A percentile compares a stretch with the other conserved stretches of the same genome.
Conservation (phyloP, 495 filamentous ascomycete species). For the Hapsidospora chrysogenum region DNA sequence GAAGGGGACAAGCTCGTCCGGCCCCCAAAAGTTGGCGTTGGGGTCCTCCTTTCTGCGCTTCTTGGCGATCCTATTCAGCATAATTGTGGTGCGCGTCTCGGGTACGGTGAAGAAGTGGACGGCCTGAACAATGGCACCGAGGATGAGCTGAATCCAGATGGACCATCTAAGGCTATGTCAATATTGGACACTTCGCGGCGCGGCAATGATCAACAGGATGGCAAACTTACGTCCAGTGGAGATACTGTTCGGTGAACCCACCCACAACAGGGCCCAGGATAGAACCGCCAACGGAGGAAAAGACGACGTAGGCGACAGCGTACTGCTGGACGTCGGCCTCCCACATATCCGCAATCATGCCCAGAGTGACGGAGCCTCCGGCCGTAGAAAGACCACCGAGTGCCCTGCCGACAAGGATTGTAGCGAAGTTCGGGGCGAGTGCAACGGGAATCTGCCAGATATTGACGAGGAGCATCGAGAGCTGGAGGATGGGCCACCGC, state of each 20-base stretch:
- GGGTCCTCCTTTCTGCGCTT: conserved; percentile 38
- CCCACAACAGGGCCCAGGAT: conserved; percentile 66
- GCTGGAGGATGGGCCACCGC: conserved; percentile 56
- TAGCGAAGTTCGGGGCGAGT: conserved; percentile 50
- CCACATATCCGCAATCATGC: conserved; percentile 72
- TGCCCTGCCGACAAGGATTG: conserved; percentile 46
- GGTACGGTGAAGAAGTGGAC: conserved; percentile 48
- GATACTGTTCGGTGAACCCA: conserved; percentile 50
- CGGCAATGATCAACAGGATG: no score
- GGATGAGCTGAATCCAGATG: conserved; percentile 68
- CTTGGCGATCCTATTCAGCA: conserved; percentile 51
- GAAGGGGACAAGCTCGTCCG: conserved; percentile 38
- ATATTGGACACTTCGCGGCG: no score
- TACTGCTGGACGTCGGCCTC: conserved; percentile 57
- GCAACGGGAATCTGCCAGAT: conserved; percentile 60
- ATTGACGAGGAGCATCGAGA: conserved; percentile 53
- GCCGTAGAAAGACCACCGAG: conserved; percentile 59
- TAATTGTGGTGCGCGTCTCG: conserved; percentile 50
- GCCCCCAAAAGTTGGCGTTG: conserved; percentile 42
- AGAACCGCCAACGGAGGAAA: conserved; percentile 61
- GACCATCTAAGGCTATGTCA: no score
- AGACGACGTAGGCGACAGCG: conserved; percentile 57
- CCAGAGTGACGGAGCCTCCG: conserved; percentile 65
- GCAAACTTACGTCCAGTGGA: conserved; percentile 32
- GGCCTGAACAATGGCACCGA: conserved; percentile 48